Conservation (phyloP, 148 eudicot genomes). For the Spergularia marina region DNA sequence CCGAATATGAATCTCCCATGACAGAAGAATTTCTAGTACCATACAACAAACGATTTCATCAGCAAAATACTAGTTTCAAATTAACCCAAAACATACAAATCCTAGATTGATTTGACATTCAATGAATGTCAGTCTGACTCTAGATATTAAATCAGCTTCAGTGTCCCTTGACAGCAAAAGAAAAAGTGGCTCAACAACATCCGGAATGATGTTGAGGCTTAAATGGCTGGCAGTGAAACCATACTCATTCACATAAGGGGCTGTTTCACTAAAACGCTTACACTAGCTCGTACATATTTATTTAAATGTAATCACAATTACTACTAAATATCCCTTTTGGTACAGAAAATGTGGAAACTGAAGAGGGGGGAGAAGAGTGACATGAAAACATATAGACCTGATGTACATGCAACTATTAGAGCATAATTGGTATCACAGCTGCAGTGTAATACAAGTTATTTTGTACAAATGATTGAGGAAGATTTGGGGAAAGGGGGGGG, state of each 20-base stretch:
- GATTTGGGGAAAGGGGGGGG: no score
- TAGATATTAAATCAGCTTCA: not conserved
- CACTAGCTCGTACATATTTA: not conserved
- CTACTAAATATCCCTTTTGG: not conserved
- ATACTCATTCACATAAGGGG: not conserved
- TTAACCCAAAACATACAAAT: slow-evolving; percentile 2
- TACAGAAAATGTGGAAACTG: no score
- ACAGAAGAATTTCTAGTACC: slow-evolving; percentile 60
- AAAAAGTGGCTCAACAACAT: not conserved
- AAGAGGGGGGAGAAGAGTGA: no score
- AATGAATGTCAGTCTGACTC: not conserved
- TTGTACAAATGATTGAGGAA: no score
- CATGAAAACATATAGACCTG: no score
- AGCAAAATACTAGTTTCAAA: slow-evolving; percentile 9
- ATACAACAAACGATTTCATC: slow-evolving; percentile 15
- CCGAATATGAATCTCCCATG: slow-evolving; percentile 90
- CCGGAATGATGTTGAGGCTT: not conserved
- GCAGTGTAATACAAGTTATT: no score
- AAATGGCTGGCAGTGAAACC: not conserved
- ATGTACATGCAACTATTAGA: no score
- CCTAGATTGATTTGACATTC: not conserved
- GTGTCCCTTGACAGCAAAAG: not conserved
- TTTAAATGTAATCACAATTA: not conserved
- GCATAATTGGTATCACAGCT: no score
- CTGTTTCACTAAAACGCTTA: not conserved